These are phyloP conservation scores for Claviceps arundinis DNA, from an alignment of 2,329 filamentous ascomycete genomes.

Conservation along the genomic window DNA sequence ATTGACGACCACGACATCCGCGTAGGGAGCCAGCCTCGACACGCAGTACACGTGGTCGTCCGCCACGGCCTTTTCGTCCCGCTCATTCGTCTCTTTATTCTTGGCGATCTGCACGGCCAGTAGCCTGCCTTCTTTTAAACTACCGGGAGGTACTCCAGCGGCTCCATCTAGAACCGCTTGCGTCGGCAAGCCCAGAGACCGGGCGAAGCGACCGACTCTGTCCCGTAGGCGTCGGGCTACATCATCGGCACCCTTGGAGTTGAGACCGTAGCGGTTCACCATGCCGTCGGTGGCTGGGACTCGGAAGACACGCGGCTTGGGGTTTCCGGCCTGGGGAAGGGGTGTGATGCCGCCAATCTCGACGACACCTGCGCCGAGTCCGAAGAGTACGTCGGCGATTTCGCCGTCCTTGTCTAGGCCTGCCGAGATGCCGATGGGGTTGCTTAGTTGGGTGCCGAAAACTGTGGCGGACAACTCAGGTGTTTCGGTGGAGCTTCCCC, in stretches of 20 bases:
- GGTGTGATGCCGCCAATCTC: constrained; percentile 89
- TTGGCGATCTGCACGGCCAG: constrained; percentile 91
- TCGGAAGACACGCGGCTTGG: constrained; percentile 76
- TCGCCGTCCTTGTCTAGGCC: constrained; percentile 92
- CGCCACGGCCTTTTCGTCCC: constrained; percentile 68
- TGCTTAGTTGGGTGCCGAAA: constrained; percentile 64
- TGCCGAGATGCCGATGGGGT: constrained; percentile 89
- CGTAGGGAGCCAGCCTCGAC: constrained; percentile 67
- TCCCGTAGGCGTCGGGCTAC: constrained; percentile 69
- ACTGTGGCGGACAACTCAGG: constrained; percentile 34
- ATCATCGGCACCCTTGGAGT: constrained; percentile 77
- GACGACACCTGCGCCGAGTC: constrained; percentile 71
- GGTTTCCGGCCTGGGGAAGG: constrained; percentile 76
- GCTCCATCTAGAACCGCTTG: constrained; percentile 62
- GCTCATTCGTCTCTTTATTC: constrained; percentile 84
- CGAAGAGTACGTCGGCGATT: constrained; percentile 73
- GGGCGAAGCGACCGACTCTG: constrained; percentile 66
- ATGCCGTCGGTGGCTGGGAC: constrained; percentile 72
- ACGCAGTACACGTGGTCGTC: constrained; percentile 86
- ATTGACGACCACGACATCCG: constrained; percentile 95
- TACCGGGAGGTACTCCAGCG: constrained; percentile 69
- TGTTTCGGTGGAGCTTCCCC: constrained; percentile 31
- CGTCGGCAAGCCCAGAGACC: constrained; percentile 56
- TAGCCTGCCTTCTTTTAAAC: constrained; percentile 59
- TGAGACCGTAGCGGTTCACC: constrained; percentile 93